A percentile compares a stretch with the other conserved stretches of the same genome.
Conservation (phyloP, 805 yeast species). For the Tanozyma kutaoensis region DNA sequence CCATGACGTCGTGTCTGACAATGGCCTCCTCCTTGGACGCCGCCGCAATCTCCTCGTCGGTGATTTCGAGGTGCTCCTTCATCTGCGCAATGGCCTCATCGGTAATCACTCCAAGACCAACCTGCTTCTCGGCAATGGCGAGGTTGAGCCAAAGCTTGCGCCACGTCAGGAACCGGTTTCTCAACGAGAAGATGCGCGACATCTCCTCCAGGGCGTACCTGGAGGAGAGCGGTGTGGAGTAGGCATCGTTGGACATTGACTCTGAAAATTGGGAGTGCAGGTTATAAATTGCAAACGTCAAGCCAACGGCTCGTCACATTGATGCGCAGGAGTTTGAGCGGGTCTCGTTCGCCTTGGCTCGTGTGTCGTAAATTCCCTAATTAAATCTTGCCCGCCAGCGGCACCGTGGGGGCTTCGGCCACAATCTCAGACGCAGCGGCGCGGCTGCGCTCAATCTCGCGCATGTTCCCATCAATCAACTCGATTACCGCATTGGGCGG, state of each 20-base stretch:
- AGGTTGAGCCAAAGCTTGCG: constrained; percentile 92
- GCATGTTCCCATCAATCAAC: no score
- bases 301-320: no score
- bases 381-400: no score
- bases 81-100: constrained; percentile 89
- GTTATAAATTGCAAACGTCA: no score
- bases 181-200: constrained; percentile 82
- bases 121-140: constrained; percentile 90
- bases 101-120: constrained; percentile 73
- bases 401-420: no score
- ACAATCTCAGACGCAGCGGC: no score
- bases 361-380: no score
- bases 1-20: constrained; percentile 99
- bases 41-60: constrained; percentile 83
- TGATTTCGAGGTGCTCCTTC: constrained; percentile 61
- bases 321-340: no score
- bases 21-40: constrained; percentile 93
- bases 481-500: no score
- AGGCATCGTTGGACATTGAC: constrained; percentile 51
- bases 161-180: constrained; percentile 97
- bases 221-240: constrained; percentile 87
- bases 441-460: no score
- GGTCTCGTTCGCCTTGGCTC: no score
- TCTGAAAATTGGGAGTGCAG: no score
- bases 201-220: constrained; percentile 97